Base-by-base conservation (phyloP, 345 rosid species). In the Iberis pinnata region DNA sequence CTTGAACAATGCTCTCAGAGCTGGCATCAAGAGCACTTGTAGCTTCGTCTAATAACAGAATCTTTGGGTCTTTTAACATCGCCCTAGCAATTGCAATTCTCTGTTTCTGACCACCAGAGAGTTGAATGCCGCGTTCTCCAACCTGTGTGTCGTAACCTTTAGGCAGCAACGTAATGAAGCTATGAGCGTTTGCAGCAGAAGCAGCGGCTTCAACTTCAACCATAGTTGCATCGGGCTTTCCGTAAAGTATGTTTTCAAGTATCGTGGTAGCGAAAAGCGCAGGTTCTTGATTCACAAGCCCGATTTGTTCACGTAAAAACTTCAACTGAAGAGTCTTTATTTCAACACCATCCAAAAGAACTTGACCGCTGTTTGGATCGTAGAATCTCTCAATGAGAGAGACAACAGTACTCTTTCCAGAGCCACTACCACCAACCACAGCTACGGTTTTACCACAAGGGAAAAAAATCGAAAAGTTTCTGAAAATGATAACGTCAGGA, bases 11-110 rank as follows among this genome's bases (percentile, higher is more conserved):
- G 70, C 80, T 88, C 73, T 92, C 95, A 0, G 98, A 92, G 72
- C 83, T 96, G 1, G 89, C 88, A 52, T 84, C 96, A 19, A 88
- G 78, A 1, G 98, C 96, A 56, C 98, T 92, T 18, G 98, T 92
- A 27, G 96, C 96, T 74, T 92, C 96, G 37, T 92, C 98, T 38
- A 92, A 66, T 7, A 92, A 82, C 61, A 92, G 54, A 43, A 92
- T 88, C 77, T 64, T 86, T 0, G 96, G 98, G 61, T 88, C 88
- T 79, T 76, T 92, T 15, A 88, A 76, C 56, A 92, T 81, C 12
- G 95, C 96, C 58, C 95, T 76, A 6, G 98, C 98, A 25, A 88
- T 85, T 45, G 96, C 95, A 22, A 92, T 83, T 16, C 98, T 72
- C 47, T 92, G 98, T 61, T 81, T 76, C 71, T 92, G 96, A 14